phyloP scores from a whole-genome alignment of 148 eudicot species.

The Selenicereus undatus region DNA sequence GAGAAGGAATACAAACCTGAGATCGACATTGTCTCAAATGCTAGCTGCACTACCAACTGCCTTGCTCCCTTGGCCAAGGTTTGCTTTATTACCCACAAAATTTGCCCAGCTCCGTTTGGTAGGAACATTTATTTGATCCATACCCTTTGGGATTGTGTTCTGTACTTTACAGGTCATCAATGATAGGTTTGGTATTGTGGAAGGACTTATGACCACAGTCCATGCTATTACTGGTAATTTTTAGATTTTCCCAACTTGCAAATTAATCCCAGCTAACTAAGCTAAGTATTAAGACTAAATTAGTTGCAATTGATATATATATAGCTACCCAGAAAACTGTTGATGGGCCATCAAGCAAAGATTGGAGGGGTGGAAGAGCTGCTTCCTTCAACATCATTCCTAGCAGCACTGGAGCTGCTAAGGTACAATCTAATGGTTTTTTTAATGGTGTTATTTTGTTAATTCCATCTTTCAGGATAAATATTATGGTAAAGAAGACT shows the following conservation, averaged over 20 bases:
- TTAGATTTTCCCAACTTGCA: background rate
- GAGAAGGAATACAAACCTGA: constrained; percentile 62
- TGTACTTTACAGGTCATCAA: constrained; percentile 38
- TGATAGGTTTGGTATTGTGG: constrained; percentile 70
- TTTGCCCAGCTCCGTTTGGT: background rate
- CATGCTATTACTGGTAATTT: constrained; percentile 61
- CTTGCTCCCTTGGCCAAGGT: constrained; percentile 90
- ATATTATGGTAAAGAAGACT: background rate
- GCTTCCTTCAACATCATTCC: constrained; percentile 78
- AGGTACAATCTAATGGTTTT: constrained; percentile 28
- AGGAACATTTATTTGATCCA: background rate
- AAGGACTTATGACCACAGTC: constrained; percentile 75
- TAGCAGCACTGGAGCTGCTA: constrained; percentile 82
- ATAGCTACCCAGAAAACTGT: constrained; percentile 69
- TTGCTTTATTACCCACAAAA: background rate
- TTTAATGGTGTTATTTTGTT: background rate
- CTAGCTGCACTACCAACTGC: constrained; percentile 81
- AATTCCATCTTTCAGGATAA: background rate
- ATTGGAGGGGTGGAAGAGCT: constrained; percentile 83
- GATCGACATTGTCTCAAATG: constrained; percentile 59
- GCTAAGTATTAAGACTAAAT: background rate
- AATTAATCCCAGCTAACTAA: background rate
- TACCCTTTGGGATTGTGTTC: background rate
- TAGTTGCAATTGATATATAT: constrained; percentile 3
- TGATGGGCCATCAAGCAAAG: constrained; percentile 70